These are phyloP conservation scores for Phytophthora pisi DNA, from an alignment of 352 stramenopile species.

Conservation along the genomic window DNA sequence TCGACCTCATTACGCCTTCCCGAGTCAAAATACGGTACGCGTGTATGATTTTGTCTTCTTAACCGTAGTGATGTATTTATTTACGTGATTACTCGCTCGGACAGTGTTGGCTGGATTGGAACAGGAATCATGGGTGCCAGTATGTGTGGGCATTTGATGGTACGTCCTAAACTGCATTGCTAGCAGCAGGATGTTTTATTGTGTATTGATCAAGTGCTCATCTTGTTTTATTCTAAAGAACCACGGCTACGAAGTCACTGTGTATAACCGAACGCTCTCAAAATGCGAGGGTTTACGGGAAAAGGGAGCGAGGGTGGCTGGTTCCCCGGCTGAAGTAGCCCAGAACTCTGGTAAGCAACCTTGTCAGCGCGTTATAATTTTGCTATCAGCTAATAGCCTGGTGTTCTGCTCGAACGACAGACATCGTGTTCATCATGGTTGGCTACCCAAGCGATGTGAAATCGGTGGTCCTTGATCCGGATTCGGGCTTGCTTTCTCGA, in stretches of 20 bases:
- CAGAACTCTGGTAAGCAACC: conserved; percentile 59
- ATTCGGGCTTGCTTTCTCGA: conserved; percentile 66
- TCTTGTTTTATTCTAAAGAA: conserved; percentile 41
- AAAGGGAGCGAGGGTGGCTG: conserved; percentile 77
- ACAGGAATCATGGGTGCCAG: conserved; percentile 89
- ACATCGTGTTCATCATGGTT: conserved; percentile 92
- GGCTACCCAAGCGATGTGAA: conserved; percentile 87
- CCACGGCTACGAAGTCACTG: conserved; percentile 84
- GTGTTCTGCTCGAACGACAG: conserved; percentile 30
- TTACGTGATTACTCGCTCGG: not conserved
- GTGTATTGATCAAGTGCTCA: conserved; percentile 2
- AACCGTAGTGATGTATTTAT: too few relatives aligned
- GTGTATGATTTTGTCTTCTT: not conserved
- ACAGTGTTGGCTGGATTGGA: conserved; percentile 86
- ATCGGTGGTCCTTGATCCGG: conserved; percentile 70
- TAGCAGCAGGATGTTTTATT: not conserved
- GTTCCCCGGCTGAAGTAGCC: conserved; percentile 81
- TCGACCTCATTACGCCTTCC: conserved; percentile 63
- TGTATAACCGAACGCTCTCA: conserved; percentile 84
- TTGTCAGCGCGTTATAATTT: not conserved
- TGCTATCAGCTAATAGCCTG: not conserved
- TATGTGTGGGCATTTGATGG: conserved; percentile 89
- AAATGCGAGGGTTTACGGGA: conserved; percentile 82
- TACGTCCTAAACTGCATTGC: conserved; percentile 29
- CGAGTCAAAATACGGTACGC: conserved; percentile 65